These are phyloP conservation scores for Exophiala alcalophila DNA, from an alignment of 2,329 filamentous ascomycete genomes.

Conservation along the genomic window DNA sequence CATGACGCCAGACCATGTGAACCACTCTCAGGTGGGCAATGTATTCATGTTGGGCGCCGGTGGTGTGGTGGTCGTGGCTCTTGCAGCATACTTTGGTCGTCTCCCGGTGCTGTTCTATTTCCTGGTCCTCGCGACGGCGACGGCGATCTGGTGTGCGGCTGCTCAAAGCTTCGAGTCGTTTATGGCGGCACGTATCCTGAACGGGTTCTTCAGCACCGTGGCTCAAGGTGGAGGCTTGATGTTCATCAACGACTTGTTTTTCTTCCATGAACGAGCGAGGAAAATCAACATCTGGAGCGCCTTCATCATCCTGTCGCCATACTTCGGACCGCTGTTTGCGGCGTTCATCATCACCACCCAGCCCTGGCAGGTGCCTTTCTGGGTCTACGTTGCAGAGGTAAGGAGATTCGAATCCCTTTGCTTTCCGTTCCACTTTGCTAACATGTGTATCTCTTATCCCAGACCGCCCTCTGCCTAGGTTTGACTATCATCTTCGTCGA, in stretches of 20 bases:
- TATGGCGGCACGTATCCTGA: conserved; percentile 44
- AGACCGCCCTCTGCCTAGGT: conserved; percentile 32
- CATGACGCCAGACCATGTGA: conserved; percentile 40
- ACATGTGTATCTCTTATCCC: no score
- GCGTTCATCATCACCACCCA: conserved; percentile 38
- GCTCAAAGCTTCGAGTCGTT: conserved; percentile 40
- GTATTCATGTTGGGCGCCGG: conserved; percentile 45
- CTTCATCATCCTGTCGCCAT: conserved; percentile 34
- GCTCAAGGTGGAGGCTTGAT: conserved; percentile 44
- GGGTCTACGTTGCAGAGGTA: conserved; percentile 33
- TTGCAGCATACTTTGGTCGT: conserved; percentile 45
- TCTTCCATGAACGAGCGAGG: conserved; percentile 40
- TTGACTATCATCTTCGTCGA: conserved; percentile 36
- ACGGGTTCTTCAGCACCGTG: conserved; percentile 46
- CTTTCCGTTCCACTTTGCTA: no score
- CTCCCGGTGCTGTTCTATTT: conserved; percentile 44
- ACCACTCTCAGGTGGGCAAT: conserved; percentile 43
- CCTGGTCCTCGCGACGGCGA: conserved; percentile 37
- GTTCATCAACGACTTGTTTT: conserved; percentile 45
- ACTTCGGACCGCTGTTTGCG: conserved; percentile 24
- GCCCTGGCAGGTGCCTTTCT: conserved; percentile 37
- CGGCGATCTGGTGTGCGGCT: conserved; percentile 41
- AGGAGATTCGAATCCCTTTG: no score
- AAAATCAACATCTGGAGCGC: conserved; percentile 40
- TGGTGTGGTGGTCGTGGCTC: conserved; percentile 40